These are phyloP conservation scores for Irpex sp. DNA, from an alignment of 1,284 basidiomycete genomes.

Conservation along the genomic window DNA sequence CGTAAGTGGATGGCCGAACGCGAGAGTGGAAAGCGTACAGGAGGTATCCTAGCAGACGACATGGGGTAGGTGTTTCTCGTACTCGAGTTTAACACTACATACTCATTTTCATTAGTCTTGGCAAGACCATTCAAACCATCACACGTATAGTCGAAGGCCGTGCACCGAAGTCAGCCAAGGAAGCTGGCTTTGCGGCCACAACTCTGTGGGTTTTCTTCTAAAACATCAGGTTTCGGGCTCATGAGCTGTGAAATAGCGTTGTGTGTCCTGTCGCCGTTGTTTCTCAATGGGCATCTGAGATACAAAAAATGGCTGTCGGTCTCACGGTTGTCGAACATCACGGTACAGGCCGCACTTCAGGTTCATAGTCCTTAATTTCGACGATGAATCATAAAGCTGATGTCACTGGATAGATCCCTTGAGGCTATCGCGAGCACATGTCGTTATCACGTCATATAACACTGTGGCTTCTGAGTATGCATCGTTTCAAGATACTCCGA, in stretches of 20 bases:
- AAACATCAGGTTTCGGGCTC: neutral
- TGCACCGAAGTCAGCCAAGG: constrained; percentile 63
- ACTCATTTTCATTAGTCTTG: constrained; percentile 46
- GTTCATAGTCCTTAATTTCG: constrained; percentile 34
- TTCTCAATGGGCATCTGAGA: constrained; percentile 89
- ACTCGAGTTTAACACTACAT: neutral
- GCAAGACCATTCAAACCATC: constrained; percentile 92
- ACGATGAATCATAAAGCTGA: neutral
- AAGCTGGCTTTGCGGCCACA: constrained; percentile 64
- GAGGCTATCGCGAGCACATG: constrained; percentile 60
- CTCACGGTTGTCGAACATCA: constrained; percentile 82
- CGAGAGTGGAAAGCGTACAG: constrained; percentile 74
- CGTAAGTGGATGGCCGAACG: constrained; percentile 86
- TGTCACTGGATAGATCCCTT: constrained; percentile 47
- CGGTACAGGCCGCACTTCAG: constrained; percentile 65
- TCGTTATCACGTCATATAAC: constrained; percentile 85
- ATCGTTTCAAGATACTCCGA: constrained; percentile 38
- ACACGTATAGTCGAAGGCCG: constrained; percentile 78
- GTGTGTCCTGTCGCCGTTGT: constrained; percentile 84
- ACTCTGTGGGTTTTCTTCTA: constrained; percentile 62
- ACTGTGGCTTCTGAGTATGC: constrained; percentile 73
- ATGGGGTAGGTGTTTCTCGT: constrained; percentile 59
- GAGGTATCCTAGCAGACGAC: constrained; percentile 92
- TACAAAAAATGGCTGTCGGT: constrained; percentile 70
- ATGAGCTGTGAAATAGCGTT: constrained; percentile 45